Evolutionary conservation across 768 basidiomycete species (phyloP).

Genomic region (Kwoniella sp.): DNA sequence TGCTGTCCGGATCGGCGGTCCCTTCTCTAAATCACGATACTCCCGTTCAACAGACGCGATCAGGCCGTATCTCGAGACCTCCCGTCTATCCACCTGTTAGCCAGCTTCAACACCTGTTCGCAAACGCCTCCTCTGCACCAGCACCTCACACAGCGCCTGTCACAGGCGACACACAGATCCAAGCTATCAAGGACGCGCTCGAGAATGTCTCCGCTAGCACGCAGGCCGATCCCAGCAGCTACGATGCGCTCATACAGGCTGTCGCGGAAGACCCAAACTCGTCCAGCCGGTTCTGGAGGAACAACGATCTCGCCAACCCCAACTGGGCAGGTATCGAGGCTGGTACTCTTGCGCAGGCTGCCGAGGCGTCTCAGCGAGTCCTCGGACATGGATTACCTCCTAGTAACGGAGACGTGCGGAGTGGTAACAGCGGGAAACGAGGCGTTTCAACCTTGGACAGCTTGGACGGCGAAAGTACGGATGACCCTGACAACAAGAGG

Average conservation of each 20-base stretch:
- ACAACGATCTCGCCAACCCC: slow-evolving; percentile 4
- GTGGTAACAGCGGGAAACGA: slow-evolving; percentile 5
- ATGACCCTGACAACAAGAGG: slow-evolving; percentile 9
- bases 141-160: background rate
- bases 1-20: slow-evolving; percentile 10
- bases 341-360: slow-evolving; percentile 18
- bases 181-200: slow-evolving; percentile 26
- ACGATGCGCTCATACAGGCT: slow-evolving; percentile 21
- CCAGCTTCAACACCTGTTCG: slow-evolving; percentile 14
- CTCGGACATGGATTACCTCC: slow-evolving; percentile 19
- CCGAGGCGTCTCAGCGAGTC: slow-evolving; percentile 10
- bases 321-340: slow-evolving; percentile 18
- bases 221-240: slow-evolving; percentile 1
- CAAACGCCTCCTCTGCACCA: background rate
- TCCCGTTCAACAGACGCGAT: slow-evolving; percentile 30
- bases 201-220: slow-evolving; percentile 18
- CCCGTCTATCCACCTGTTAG: slow-evolving; percentile 15
- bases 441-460: slow-evolving; percentile 12
- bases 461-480: slow-evolving; percentile 17
- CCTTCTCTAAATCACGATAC: slow-evolving; percentile 16
- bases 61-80: slow-evolving; percentile 33
- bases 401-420: slow-evolving; percentile 3
- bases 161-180: slow-evolving; percentile 9
- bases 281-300: slow-evolving; percentile 17
- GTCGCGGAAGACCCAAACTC: slow-evolving; percentile 9